Evolutionary conservation across 108 stramenopile species (phyloP), one percentile per base, ranked within the genome.

Genomic region (Pseudonitzschia pungens): DNA sequence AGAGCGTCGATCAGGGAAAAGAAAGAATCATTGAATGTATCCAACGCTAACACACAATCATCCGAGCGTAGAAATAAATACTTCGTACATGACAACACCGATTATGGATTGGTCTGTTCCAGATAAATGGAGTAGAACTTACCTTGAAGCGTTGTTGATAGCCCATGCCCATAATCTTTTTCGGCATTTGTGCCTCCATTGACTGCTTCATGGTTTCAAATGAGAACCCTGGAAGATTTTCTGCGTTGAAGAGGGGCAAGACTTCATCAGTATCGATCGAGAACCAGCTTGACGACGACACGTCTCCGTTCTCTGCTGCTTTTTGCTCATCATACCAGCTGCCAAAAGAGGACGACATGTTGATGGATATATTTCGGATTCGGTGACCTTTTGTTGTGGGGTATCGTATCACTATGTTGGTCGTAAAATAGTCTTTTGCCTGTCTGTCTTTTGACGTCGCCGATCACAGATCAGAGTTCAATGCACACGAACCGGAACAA

Each of bases 91-190:
- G 6, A 36, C 6, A 36, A 6, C 2, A 5, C 36, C 36, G 6
- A 36, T 36, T 36, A 6, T 36, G 6, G 4, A 36, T 36, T 2
- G 4, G 36, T 36, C 36, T 36, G 36, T 6, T 36, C 6, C 36
- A 6, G 36, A 36, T 36, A 36, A 6, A 6, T 6, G 6, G 36
- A 36, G 36, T 36, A 36, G 16, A 18, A 70, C 81, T 48, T 28
- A 86, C 86, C 81, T 83, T 60, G 57, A 95, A 95, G 54, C 94
- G 81, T 77, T 95, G 91, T 68, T 95, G 94, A 68, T 95, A 95
- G 74, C 91, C 91, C 89, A 95, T 88, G 29, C 94, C 94, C 80
- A 92, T 71, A 50, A 95, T 88, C 73, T 92, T 86, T 76, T 87
- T 83, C 20, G 94, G 94, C 79, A 95, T 80, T 75, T 89, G 86